Conservation (phyloP, 192 early-diverging fungal species). For the Coemansia sp. region DNA sequence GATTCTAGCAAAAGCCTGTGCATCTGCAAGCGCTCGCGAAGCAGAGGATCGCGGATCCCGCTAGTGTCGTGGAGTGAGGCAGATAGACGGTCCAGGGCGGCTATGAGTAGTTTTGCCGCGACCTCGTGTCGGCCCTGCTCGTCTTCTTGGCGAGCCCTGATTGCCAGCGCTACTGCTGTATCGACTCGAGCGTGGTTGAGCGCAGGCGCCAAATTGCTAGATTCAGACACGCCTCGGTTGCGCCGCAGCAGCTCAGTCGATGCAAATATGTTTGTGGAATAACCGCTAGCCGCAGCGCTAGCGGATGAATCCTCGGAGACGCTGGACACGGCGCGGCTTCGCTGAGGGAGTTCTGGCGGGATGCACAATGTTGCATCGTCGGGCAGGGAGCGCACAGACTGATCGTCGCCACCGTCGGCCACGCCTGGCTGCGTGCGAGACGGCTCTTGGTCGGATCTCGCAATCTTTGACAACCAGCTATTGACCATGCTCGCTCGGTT, state of each 20-base stretch:
- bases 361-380: conserved; percentile 14
- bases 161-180: conserved; percentile 21
- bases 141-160: conserved; percentile 43
- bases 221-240: background rate
- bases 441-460: conserved; percentile 5
- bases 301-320: background rate
- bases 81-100: conserved; percentile 24
- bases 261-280: background rate
- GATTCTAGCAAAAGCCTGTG: conserved; percentile 22
- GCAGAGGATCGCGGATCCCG: background rate
- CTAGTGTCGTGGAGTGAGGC: conserved; percentile 13
- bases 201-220: background rate
- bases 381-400: background rate
- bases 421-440: too few species aligned
- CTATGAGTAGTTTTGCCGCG: conserved; percentile 22
- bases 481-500: background rate
- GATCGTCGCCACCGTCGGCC: background rate
- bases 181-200: conserved; percentile 6
- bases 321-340: conserved; percentile 2
- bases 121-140: conserved; percentile 13
- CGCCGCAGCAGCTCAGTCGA: background rate
- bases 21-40: conserved; percentile 26
- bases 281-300: background rate
- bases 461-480: conserved; percentile 2
- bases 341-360: background rate